phyloP scores from a whole-genome alignment of 805 yeast genomes.

The Candida xiaguanensis region DNA sequence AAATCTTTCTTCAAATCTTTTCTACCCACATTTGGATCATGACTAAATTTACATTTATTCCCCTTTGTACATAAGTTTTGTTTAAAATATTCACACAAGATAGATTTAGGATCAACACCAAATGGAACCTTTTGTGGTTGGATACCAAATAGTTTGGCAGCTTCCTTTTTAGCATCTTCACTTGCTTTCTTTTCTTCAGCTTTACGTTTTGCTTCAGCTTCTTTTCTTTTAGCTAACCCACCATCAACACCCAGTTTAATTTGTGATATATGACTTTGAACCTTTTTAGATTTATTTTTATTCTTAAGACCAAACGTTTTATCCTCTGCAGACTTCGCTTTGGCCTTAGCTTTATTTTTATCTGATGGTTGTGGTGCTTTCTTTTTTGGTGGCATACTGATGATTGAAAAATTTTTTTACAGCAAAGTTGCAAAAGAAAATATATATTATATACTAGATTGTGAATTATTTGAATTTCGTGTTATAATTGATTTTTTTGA shows the following conservation, averaged over 20 bases:
- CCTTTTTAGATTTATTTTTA: conserved; percentile 90
- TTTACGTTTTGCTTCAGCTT: conserved; percentile 65
- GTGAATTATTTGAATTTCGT: conserved; percentile 7
- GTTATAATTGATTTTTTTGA: conserved; percentile 14
- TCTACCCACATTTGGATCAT: conserved; percentile 80
- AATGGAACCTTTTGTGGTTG: conserved; percentile 85
- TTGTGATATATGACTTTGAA: conserved; percentile 59
- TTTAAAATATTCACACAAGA: conserved; percentile 86
- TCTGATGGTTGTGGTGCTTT: conserved; percentile 49
- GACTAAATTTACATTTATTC: conserved; percentile 86
- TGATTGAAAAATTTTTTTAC: conserved; percentile 3
- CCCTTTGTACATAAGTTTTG: conserved; percentile 84
- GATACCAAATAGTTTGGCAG: conserved; percentile 70
- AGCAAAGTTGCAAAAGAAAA: conserved; percentile 4
- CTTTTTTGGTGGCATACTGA: conserved; percentile 75
- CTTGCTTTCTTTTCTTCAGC: conserved; percentile 85
- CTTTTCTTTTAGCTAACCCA: conserved; percentile 59
- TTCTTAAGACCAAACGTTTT: conserved; percentile 95
- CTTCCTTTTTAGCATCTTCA: conserved; percentile 85
- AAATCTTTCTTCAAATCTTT: conserved; percentile 87
- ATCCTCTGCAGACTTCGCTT: conserved; percentile 65
- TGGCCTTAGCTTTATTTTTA: conserved; percentile 64
- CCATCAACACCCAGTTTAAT: conserved; percentile 43
- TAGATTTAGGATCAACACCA: conserved; percentile 96
- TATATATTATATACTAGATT: conserved; percentile 3